Evolutionary conservation across 805 yeast species (phyloP).

Genomic region (Sugiyamaella smithiae): DNA sequence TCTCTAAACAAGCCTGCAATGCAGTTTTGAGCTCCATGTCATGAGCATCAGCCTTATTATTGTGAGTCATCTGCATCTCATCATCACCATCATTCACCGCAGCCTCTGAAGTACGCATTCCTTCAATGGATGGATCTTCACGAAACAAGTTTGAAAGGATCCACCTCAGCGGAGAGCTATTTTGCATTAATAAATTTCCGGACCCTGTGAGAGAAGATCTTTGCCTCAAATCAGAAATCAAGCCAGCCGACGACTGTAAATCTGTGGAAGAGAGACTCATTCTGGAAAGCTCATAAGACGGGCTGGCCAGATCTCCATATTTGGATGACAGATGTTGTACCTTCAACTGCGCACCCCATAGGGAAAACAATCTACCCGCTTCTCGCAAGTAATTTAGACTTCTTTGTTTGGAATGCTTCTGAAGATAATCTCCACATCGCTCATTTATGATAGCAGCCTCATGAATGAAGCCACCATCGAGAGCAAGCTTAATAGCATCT

Average conservation of each 20-base stretch:
- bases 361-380: constrained; percentile 31
- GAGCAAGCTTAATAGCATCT: constrained; percentile 43
- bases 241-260: constrained; percentile 26
- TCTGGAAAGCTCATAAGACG: constrained; percentile 25
- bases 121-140: constrained; percentile 19
- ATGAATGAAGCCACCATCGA: constrained; percentile 32
- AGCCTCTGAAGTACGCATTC: background rate
- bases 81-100: background rate
- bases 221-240: constrained; percentile 32
- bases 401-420: constrained; percentile 39
- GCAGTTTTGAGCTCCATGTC: constrained; percentile 36
- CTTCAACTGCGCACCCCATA: constrained; percentile 28
- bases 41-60: constrained; percentile 7
- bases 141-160: constrained; percentile 31
- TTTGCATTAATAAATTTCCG: constrained; percentile 20
- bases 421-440: constrained; percentile 37
- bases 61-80: background rate
- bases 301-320: constrained; percentile 35
- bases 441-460: constrained; percentile 44
- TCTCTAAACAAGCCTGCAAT: constrained; percentile 46
- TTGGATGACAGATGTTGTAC: constrained; percentile 26
- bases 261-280: constrained; percentile 35
- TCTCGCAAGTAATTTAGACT: constrained; percentile 38
- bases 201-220: constrained; percentile 8
- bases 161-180: constrained; percentile 31